Conservation (phyloP, 495 filamentous ascomycete species). For the Aspergillus haitiensis region DNA sequence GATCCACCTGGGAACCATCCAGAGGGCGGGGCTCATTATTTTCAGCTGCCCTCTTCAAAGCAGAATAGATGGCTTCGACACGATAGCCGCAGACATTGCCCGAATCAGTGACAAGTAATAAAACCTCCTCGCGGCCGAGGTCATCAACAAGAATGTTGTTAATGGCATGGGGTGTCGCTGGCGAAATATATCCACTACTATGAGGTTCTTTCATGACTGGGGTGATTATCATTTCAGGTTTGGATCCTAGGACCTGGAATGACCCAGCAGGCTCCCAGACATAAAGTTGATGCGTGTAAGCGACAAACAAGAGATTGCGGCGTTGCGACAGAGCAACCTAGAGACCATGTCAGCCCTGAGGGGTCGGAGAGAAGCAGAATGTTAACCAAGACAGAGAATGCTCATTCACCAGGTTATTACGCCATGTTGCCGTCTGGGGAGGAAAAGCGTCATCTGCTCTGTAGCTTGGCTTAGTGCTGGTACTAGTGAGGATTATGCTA, state of each 20-base stretch:
- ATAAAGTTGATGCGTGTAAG: conserved; percentile 68
- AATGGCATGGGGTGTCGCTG: conserved; percentile 62
- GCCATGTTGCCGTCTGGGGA: conserved; percentile 43
- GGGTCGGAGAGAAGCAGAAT: neutral
- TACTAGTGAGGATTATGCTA: neutral
- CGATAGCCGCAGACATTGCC: conserved; percentile 86
- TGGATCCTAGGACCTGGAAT: conserved; percentile 58
- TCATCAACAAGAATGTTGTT: conserved; percentile 79
- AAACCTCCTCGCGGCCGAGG: conserved; percentile 76
- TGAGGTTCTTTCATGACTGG: conserved; percentile 53
- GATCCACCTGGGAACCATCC: conserved; percentile 36
- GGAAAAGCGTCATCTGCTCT: conserved; percentile 33
- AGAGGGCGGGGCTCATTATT: conserved; percentile 29
- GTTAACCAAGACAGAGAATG: neutral
- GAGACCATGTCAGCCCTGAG: conserved; percentile 5
- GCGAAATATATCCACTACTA: conserved; percentile 58
- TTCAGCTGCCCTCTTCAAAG: conserved; percentile 37
- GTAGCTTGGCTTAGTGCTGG: conserved; percentile 15
- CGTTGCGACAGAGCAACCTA: conserved; percentile 57
- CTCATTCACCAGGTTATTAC: conserved; percentile 52
- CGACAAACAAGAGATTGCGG: conserved; percentile 73
- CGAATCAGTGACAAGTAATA: conserved; percentile 78
- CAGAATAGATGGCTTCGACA: conserved; percentile 55
- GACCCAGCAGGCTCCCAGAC: conserved; percentile 71
- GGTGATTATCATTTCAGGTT: conserved; percentile 64